A percentile compares a stretch with the other conserved stretches of the same genome.
Evolutionary conservation across 1,284 basidiomycete genomes (phyloP).

Genomic region (Bondarzewia mesenterica): DNA sequence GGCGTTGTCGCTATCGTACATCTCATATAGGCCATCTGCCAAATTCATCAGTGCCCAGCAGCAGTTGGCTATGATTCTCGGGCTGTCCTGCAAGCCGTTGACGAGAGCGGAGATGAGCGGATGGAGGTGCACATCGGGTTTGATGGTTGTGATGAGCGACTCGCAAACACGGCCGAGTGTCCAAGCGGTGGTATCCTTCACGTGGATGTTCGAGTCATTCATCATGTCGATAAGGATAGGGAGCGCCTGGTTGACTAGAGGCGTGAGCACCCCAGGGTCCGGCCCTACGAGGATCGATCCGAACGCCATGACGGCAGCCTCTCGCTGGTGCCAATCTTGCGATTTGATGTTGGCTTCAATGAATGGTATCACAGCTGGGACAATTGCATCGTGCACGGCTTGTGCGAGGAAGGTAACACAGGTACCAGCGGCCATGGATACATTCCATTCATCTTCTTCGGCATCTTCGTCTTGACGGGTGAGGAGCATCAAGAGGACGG

Average conservation of each 20-base stretch:
- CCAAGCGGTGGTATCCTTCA: conserved; percentile 98
- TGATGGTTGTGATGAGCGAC: conserved; percentile 80
- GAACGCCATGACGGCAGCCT: conserved; percentile 98
- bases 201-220: conserved; percentile 76
- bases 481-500: conserved; percentile 84
- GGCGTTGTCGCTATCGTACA: conserved; percentile 43
- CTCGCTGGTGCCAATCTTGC: conserved; percentile 90
- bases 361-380: conserved; percentile 92
- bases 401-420: conserved; percentile 86
- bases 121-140: conserved; percentile 84
- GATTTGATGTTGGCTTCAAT: conserved; percentile 94
- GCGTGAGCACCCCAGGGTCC: conserved; percentile 78
- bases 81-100: conserved; percentile 72
- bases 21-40: conserved; percentile 67
- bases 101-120: conserved; percentile 82
- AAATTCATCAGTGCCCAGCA: conserved; percentile 98
- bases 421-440: conserved; percentile 96
- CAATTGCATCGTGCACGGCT: conserved; percentile 88
- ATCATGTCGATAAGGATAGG: conserved; percentile 96
- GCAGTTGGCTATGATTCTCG: conserved; percentile 88
- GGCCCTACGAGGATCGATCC: conserved; percentile 97
- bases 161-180: conserved; percentile 96
- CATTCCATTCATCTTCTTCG: conserved; percentile 98
- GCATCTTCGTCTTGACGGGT: conserved; percentile 95
- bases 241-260: conserved; percentile 91